A percentile compares a stretch with the other conserved stretches of the same genome.
Conservation (phyloP, 2,329 filamentous ascomycete species). For the Scytalidium lignicola region DNA sequence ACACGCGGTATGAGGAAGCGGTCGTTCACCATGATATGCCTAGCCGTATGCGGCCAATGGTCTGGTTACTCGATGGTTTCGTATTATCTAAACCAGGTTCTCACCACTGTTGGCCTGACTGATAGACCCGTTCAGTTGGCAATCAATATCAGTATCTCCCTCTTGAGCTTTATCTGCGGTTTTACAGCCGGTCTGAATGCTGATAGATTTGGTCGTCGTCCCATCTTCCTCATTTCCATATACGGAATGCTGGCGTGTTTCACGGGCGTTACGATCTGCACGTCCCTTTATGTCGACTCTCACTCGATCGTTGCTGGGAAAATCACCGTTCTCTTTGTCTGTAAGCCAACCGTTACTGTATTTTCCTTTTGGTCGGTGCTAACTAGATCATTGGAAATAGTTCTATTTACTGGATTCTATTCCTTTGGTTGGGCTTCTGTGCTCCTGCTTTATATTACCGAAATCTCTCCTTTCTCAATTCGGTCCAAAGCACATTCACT, state of each 20-base stretch:
- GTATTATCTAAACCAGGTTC: slow-evolving; percentile 1
- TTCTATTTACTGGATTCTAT: no score
- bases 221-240: slow-evolving; percentile 1
- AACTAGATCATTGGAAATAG: no score
- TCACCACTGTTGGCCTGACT: slow-evolving; percentile 1
- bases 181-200: neutral
- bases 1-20: neutral
- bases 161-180: no score
- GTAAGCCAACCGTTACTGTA: no score
- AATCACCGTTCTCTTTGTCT: no score
- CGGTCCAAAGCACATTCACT: slow-evolving; percentile 62
- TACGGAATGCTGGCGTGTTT: neutral
- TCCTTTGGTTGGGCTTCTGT: slow-evolving; percentile 19
- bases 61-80: neutral
- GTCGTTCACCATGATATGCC: neutral
- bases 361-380: no score
- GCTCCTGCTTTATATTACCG: slow-evolving; percentile 18
- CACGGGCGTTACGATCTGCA: no score
- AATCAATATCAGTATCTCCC: neutral
- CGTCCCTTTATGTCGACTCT: no score
- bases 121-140: neutral
- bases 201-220: slow-evolving; percentile 4
- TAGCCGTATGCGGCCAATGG: neutral
- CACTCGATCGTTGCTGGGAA: no score
- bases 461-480: slow-evolving; percentile 46